Evolutionary conservation across 2,329 filamentous ascomycete species (phyloP).

Genomic region (Pseudogymnoascus sp.): DNA sequence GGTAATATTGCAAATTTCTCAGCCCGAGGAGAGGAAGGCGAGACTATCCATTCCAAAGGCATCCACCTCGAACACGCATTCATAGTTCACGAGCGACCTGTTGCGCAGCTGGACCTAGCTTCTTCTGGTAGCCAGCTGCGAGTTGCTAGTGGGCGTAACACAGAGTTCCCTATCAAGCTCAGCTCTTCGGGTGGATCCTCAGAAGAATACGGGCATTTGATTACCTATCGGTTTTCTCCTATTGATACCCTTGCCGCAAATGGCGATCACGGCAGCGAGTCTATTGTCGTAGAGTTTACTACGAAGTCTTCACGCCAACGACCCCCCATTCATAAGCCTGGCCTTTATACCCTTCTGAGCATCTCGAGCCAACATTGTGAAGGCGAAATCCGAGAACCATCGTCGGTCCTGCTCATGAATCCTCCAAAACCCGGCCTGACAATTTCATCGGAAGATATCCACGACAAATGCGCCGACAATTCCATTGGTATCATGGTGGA

Average conservation of each 20-base stretch:
- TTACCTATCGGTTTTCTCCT: constrained; percentile 77
- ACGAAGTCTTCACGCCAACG: constrained; percentile 54
- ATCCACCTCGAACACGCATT: constrained; percentile 68
- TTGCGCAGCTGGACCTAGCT: constrained; percentile 62
- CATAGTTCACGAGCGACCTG: constrained; percentile 77
- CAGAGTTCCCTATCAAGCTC: constrained; percentile 64
- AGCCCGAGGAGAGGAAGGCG: constrained; percentile 56
- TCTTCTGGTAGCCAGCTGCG: constrained; percentile 73
- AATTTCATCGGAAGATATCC: constrained; percentile 70
- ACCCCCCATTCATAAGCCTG: constrained; percentile 64
- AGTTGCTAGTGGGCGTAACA: constrained; percentile 65
- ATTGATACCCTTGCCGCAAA: constrained; percentile 59
- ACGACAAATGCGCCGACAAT: constrained; percentile 90
- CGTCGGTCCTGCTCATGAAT: constrained; percentile 86
- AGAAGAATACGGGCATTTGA: constrained; percentile 56
- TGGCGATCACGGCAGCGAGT: constrained; percentile 58
- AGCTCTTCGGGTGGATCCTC: constrained; percentile 49
- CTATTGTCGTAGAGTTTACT: constrained; percentile 47
- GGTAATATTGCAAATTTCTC: constrained; percentile 78
- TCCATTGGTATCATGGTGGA: constrained; percentile 85
- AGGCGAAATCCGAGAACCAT: constrained; percentile 85
- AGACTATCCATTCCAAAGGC: constrained; percentile 47
- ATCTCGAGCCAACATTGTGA: constrained; percentile 73
- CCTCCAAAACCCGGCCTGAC: constrained; percentile 76
- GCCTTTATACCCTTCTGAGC: constrained; percentile 76